These are phyloP conservation scores for Camellia lanceoleosa DNA, from an alignment of 148 eudicot species.

Conservation along the genomic window DNA sequence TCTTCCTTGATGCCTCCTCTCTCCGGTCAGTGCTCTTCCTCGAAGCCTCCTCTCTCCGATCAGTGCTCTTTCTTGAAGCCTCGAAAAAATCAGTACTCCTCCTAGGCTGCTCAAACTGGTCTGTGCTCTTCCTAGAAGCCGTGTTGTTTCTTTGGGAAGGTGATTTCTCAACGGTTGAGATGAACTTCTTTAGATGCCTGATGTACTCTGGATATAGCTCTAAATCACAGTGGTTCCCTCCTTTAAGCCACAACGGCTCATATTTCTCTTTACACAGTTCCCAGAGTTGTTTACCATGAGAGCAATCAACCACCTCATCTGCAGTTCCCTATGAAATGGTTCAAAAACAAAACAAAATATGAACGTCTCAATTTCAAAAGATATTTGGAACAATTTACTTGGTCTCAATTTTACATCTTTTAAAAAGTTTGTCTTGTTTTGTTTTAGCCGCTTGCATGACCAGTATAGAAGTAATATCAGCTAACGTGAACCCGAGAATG, in stretches of 20 bases:
- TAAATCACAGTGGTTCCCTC: slow-evolving; percentile 66
- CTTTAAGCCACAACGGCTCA: slow-evolving; percentile 67
- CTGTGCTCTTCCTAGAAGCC: slow-evolving; percentile 45
- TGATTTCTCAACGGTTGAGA: slow-evolving; percentile 46
- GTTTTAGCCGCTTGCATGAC: too few species aligned
- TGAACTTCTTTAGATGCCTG: slow-evolving; percentile 62
- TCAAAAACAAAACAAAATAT: not conserved
- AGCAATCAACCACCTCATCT: slow-evolving; percentile 68
- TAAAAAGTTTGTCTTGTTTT: too few species aligned
- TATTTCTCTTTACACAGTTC: slow-evolving; percentile 69
- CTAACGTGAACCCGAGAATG: too few species aligned
- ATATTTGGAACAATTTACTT: not conserved
- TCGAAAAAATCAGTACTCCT: slow-evolving; percentile 55
- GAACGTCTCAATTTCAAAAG: not conserved
- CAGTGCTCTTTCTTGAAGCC: slow-evolving; percentile 61
- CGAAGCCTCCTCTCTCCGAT: slow-evolving; percentile 34
- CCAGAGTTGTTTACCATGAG: slow-evolving; percentile 72
- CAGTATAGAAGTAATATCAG: too few species aligned
- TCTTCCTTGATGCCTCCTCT: slow-evolving; percentile 41
- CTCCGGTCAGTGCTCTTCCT: slow-evolving; percentile 24
- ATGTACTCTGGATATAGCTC: slow-evolving; percentile 66
- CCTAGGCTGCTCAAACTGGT: slow-evolving; percentile 53
- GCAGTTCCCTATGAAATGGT: slow-evolving; percentile 51
- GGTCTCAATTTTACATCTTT: too few species aligned
- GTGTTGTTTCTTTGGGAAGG: slow-evolving; percentile 42